Evolutionary conservation across 2,329 filamentous ascomycete genomes (phyloP), one percentile per base, ranked within the genome.

Genomic region (Plectosphaerella cucumerina): DNA sequence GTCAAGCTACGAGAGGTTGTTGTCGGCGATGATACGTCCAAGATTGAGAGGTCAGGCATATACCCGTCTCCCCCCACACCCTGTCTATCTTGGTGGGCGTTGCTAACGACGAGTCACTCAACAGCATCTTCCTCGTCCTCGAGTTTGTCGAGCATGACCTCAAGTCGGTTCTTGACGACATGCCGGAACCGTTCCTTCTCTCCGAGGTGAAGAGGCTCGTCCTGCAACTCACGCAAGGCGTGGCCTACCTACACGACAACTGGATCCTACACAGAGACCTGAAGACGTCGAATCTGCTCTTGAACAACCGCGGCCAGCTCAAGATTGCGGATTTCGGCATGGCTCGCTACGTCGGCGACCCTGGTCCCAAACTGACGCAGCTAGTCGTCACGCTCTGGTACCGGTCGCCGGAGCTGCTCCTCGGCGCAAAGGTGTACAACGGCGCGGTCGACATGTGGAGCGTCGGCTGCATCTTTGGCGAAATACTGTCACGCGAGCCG

Each of bases 321-420:
- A 97, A 97, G 70, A 86, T 99, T 57, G 94, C 94, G 53, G 94
- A 99, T 70, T 99, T 99, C 65, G 94, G 94, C 67, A 97, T 99
- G 90, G 93, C 94, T 4, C 83, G 94, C 23, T 94, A 94, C 71
- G 88, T 89, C 50, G 88, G 88, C 47, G 84, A 90, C 59, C 91
- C 93, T 4, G 77, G 85, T 1, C 80, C 85, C 1, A 87, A 88
- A 56, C 79, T 97, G 53, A 97, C 94, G 3, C 88, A 93, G 65
- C 82, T 97, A 44, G 94, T 99, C 55, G 93, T 97, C 17, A 99
- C 94, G 6, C 80, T 99, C 6, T 99, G 94, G 94, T 99, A 99
- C 68, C 89, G 94, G 51, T 81, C 89, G 1, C 94, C 94, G 0
- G 94, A 97, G 70, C 80, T 97, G 11, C 80, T 99, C 2, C 83